Base-by-base conservation (phyloP, 768 basidiomycete genomes). In the Naganishia onofrii region DNA sequence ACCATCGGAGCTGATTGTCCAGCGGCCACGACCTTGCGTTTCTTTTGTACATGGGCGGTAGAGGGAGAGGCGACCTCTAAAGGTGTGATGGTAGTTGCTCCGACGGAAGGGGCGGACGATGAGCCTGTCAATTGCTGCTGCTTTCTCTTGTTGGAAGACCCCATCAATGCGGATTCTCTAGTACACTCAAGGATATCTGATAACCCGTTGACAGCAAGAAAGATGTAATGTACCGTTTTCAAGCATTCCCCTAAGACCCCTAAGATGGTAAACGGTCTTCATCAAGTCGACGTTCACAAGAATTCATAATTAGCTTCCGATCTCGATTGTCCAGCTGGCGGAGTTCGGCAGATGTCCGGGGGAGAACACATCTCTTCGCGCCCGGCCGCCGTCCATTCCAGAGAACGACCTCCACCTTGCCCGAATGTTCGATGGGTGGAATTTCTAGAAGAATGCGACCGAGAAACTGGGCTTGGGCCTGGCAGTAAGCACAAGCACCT, bases 401-500 rank as follows among this genome's bases (percentile, higher is more conserved):
- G 21, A 17, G 48, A 26, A 51, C n/a, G 48, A n/a, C 48, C 48
- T 51, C 48, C 48, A 51, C 48, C 48, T 51, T 51, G 48, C 48
- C 21, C 32, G n/a, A 32, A 58, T 32, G 32, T 58, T 58, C 57
- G 32, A 32, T 23, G 57, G n/a, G 31, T 21, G n/a, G 34, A 58
- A 58, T 58, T 58, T 42, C 60, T 63, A 63, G 60, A 63, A 63
- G 60, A 42, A 63, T n/a, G 60, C 60, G 38, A 63, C 60, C 10
- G 60, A 63, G 38, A 26, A 13, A 36, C 23, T n/a, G 12, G 17
- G n/a, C n/a, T n/a, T n/a, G n/a, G n/a, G n/a, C n/a, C n/a, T n/a
- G n/a, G n/a, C n/a, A n/a, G n/a, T n/a, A n/a, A n/a, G n/a, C n/a
- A n/a, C n/a, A n/a, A n/a, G n/a, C n/a, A n/a, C n/a, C n/a, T n/a